Conservation (phyloP, 1,284 basidiomycete species). For the Rhodotorula sp. region DNA sequence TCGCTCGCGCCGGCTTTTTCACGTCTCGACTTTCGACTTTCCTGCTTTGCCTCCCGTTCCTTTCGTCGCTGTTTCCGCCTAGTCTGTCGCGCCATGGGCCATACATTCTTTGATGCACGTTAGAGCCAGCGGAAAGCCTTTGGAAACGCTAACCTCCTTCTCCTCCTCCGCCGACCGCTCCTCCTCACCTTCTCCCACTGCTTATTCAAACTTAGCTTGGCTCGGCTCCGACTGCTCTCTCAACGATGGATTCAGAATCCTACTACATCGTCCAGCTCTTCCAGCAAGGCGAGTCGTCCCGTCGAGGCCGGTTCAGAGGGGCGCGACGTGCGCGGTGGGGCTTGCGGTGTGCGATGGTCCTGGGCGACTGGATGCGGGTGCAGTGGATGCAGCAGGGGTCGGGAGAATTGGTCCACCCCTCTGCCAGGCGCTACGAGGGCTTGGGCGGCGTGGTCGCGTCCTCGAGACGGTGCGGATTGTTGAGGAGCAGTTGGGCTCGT, state of each 20-base stretch:
- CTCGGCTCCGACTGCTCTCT: background rate
- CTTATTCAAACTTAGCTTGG: background rate
- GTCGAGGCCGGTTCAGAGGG: background rate
- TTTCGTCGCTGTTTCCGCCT: background rate
- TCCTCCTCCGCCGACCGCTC: background rate
- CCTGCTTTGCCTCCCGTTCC: background rate
- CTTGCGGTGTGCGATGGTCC: too few species aligned
- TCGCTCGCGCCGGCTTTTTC: background rate
- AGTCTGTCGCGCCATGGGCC: too few species aligned
- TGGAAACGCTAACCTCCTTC: background rate
- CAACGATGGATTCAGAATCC: conserved; percentile 24
- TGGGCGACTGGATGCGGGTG: background rate
- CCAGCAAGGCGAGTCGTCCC: conserved; percentile 17
- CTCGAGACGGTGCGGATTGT: background rate
- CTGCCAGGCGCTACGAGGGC: too few species aligned
- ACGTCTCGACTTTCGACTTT: background rate
- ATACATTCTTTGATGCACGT: too few species aligned
- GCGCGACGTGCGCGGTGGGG: background rate
- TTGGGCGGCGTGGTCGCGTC: too few species aligned
- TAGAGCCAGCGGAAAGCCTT: too few species aligned
- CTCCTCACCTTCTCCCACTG: background rate
- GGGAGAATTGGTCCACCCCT: background rate
- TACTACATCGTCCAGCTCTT: conserved; percentile 35
- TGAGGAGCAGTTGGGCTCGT: background rate
- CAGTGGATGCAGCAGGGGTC: background rate